Conservation (phyloP, 768 basidiomycete species). For the Amanita molliuscula region DNA sequence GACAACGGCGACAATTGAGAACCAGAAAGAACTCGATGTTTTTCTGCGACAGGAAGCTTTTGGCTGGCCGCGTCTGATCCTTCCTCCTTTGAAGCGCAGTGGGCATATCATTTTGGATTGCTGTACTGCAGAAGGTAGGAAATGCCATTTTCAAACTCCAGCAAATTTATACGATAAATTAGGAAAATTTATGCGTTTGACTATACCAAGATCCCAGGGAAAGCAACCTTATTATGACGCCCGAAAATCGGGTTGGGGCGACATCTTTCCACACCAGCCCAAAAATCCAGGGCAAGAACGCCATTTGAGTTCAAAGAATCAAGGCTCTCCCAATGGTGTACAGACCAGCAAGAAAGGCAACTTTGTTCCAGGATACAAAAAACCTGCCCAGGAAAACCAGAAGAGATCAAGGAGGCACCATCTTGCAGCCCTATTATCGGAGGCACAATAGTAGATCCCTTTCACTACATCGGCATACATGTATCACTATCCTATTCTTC, state of each 20-base stretch:
- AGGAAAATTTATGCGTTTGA: constrained; percentile 90
- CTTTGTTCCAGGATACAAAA: not conserved
- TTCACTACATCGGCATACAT: not conserved
- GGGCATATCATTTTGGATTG: constrained; percentile 90
- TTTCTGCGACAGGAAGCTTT: constrained; percentile 67
- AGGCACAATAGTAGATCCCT: not conserved
- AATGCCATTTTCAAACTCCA: constrained; percentile 33
- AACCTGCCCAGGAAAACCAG: not conserved
- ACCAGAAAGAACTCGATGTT: constrained; percentile 31
- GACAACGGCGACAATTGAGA: constrained; percentile 5
- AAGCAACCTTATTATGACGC: constrained; percentile 94
- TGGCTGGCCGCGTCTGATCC: constrained; percentile 83
- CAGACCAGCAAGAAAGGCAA: not conserved
- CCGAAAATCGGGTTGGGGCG: constrained; percentile 89
- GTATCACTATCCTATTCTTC: not conserved
- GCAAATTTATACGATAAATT: constrained; percentile 6
- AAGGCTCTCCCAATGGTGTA: not conserved
- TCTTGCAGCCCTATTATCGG: not conserved
- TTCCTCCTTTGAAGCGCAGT: constrained; percentile 84
- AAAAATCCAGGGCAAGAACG: constrained; percentile 71
- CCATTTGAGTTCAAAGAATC: constrained; percentile 23
- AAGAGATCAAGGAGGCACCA: not conserved
- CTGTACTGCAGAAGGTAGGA: constrained; percentile 77
- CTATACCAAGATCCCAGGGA: constrained; percentile 89
- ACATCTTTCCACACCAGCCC: constrained; percentile 84